phyloP scores from a whole-genome alignment of 2,329 filamentous ascomycete species.

The Blumeriella jaapii region DNA sequence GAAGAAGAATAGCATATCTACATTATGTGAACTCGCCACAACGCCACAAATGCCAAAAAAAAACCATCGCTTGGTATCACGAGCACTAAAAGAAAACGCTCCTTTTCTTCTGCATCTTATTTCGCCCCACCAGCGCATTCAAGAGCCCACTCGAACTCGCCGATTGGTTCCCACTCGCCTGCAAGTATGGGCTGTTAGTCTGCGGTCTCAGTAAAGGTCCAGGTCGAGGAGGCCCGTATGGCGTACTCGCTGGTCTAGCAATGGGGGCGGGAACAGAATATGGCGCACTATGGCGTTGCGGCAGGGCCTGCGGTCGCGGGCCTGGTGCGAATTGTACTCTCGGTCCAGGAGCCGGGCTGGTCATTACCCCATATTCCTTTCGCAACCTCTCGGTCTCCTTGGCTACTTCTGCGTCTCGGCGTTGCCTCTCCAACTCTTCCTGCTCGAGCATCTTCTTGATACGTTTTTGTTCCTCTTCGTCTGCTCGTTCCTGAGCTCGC shows the following conservation, averaged over 20 bases:
- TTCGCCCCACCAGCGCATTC: no score
- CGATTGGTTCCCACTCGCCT: no score
- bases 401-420: slow-evolving; percentile 50
- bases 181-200: no score
- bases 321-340: slow-evolving; percentile 7
- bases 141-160: no score
- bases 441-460: slow-evolving; percentile 55
- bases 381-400: slow-evolving; percentile 74
- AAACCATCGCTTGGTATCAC: no score
- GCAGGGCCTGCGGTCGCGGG: slow-evolving; percentile 12
- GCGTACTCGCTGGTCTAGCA: slow-evolving; percentile 22
- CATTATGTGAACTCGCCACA: no score
- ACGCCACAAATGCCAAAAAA: no score
- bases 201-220: no score
- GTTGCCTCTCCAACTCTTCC: slow-evolving; percentile 50
- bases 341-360: slow-evolving; percentile 1
- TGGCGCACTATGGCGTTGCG: slow-evolving; percentile 21
- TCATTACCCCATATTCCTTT: slow-evolving; percentile 46
- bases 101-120: no score
- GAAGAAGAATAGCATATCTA: no score
- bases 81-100: no score
- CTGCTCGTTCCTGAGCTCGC: slow-evolving; percentile 40
- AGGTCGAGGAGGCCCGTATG: slow-evolving; percentile 8
- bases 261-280: slow-evolving; percentile 20
- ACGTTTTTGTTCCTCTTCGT: slow-evolving; percentile 44